Base-by-base conservation (phyloP, 176 grass and related monocot genomes). In the Eragrostis curvula region DNA sequence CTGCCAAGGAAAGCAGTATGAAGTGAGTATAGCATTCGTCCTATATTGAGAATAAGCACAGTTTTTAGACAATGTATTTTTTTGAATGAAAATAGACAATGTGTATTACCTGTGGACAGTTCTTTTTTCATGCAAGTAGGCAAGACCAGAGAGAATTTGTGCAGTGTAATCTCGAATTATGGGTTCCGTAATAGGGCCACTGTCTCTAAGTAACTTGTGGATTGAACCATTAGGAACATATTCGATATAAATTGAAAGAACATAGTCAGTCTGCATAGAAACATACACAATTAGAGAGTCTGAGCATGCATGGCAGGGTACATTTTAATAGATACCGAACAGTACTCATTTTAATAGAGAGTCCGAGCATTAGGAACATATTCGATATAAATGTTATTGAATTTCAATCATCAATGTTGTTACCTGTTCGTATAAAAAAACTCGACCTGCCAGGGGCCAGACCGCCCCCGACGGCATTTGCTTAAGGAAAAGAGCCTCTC, bases 131-230 rank as follows among this genome's bases (percentile, higher is more conserved):
- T 99, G 96, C 79, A 99, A 90, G 75, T 90, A 99, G 0, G 83
- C 88, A 88, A 99, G 93, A 81, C 96, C 96, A 58, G 93, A 86
- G 64, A 99, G 90, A 85, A 99, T 99, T 90, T 96, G 96, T 25
- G 84, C 70, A 44, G 93, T 90, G 72, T 94, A 99, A 74, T 79
- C 96, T 57, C 85, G 91, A 61, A 96, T 77, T n/a, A 96, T 82
- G 78, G 91, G 76, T 93, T 99, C 96, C 43, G 78, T 88, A 47
- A 99, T 96, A 84, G 93, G 81, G 20, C 96, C 96, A 90, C 96
- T 96, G 39, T 94, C 91, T 87, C 89, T 90, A 85, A 99, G 85
- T 66, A 99, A 85, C 41, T 93, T 99, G 78, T 99, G 93, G 81
- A 99, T 91, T 23, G 96, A 99, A 55, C 93, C 96, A 2, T 93